Evolutionary conservation across 192 early-diverging fungal species (phyloP).

Genomic region (Coemansia asiatica): DNA sequence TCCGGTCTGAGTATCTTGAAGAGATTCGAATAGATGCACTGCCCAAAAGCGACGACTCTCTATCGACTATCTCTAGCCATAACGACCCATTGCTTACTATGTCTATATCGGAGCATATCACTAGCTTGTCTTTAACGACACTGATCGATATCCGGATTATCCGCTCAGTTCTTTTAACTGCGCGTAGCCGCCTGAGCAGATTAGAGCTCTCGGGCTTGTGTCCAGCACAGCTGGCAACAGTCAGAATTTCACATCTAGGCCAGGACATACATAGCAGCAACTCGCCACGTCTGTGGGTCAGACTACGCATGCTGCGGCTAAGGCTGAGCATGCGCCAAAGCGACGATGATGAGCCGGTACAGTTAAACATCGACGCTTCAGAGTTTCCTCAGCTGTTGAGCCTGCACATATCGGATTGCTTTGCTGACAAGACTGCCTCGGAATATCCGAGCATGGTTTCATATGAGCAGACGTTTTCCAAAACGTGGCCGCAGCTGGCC

Average conservation of each 20-base stretch:
- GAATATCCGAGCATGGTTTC: constrained; percentile 17
- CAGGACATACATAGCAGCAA: neutral
- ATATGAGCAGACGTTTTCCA: constrained; percentile 32
- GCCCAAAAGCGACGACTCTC: constrained; percentile 27
- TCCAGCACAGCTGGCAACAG: constrained; percentile 19
- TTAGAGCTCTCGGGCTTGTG: constrained; percentile 31
- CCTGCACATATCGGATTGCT: constrained; percentile 21
- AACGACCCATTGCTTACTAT: constrained; percentile 26
- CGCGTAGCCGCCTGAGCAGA: constrained; percentile 10
- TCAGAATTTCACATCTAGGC: constrained; percentile 12
- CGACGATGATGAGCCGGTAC: neutral
- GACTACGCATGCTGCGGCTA: constrained; percentile 14
- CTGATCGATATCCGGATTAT: constrained; percentile 40
- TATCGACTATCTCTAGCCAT: constrained; percentile 23
- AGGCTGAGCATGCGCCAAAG: constrained; percentile 6
- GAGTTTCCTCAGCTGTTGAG: constrained; percentile 32
- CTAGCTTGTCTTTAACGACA: constrained; percentile 25
- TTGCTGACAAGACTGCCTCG: constrained; percentile 1
- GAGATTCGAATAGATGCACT: constrained; percentile 33
- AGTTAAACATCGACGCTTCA: constrained; percentile 15
- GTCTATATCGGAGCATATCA: constrained; percentile 9
- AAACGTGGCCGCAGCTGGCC: constrained; percentile 22
- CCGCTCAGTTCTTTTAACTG: constrained; percentile 15
- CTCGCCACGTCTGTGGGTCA: neutral
- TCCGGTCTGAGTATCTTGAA: constrained; percentile 14